Evolutionary conservation across 1,284 basidiomycete genomes (phyloP).

Genomic region (Fomitopsis schrenkii): DNA sequence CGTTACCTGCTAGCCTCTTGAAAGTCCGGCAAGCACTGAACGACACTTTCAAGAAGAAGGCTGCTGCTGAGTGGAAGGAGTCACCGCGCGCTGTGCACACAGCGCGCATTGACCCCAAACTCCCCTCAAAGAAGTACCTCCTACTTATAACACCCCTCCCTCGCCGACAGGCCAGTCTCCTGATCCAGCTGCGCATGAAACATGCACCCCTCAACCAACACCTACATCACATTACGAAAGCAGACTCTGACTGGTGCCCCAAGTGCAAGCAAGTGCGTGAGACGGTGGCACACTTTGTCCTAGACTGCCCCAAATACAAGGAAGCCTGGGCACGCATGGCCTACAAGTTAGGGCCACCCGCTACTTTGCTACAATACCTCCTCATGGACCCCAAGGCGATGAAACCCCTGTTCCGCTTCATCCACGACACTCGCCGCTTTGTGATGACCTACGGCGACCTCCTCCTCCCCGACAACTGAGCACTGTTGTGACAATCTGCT

Average conservation of each 20-base stretch:
- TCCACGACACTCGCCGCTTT: constrained; percentile 8
- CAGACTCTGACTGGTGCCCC: no score
- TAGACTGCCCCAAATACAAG: no score
- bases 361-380: neutral
- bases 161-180: neutral
- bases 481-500: no score
- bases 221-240: no score
- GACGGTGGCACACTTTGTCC: constrained; percentile 6
- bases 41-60: neutral
- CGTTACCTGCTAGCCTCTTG: constrained; percentile 10
- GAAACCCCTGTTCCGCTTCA: constrained; percentile 4
- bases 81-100: constrained; percentile 2
- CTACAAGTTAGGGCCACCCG: neutral
- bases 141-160: neutral
- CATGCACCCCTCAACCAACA: no score
- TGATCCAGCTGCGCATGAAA: no score
- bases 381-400: constrained; percentile 3
- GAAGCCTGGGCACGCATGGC: no score
- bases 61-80: constrained; percentile 2
- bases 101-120: neutral
- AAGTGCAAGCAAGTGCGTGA: no score
- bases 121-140: constrained; percentile 6
- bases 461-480: no score
- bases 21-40: constrained; percentile 4
- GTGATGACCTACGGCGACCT: neutral